phyloP scores from a whole-genome alignment of 768 basidiomycete genomes.

The Russula lepida region DNA sequence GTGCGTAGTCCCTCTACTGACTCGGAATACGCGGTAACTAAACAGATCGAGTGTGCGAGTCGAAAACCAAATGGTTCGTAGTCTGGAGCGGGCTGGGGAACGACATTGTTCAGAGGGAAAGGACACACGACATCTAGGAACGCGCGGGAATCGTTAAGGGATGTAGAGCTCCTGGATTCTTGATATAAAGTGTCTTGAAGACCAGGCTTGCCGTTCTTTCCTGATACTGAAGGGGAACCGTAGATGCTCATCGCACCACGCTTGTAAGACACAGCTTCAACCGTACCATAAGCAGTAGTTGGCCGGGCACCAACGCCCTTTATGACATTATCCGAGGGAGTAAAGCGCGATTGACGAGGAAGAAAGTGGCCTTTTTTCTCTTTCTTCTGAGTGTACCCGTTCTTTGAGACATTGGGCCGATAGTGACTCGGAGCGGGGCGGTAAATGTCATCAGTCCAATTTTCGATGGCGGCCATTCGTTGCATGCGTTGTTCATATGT shows the following conservation, averaged over 20 bases:
- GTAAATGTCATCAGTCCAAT: constrained; percentile 95
- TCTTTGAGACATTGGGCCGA: constrained; percentile 80
- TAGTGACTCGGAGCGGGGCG: constrained; percentile 84
- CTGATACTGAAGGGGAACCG: constrained; percentile 27
- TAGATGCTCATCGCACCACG: constrained; percentile 36
- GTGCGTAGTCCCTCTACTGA: constrained; percentile 93
- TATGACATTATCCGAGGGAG: constrained; percentile 56
- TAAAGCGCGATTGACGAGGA: constrained; percentile 65
- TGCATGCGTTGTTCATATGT: constrained; percentile 89
- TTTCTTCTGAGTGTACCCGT: constrained; percentile 44
- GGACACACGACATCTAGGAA: constrained; percentile 74
- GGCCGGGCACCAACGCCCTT: constrained; percentile 48
- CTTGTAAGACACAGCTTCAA: constrained; percentile 56
- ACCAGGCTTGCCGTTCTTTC: constrained; percentile 43
- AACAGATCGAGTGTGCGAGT: constrained; percentile 85
- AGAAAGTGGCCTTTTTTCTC: constrained; percentile 52
- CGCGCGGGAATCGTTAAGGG: constrained; percentile 47
- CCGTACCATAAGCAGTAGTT: constrained; percentile 55
- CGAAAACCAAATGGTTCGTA: constrained; percentile 96
- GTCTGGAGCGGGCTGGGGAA: constrained; percentile 86
- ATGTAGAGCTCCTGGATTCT: constrained; percentile 76
- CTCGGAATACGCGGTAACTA: constrained; percentile 98
- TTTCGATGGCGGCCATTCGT: constrained; percentile 84
- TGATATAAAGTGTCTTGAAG: constrained; percentile 70
- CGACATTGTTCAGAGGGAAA: constrained; percentile 84